Conservation (phyloP, 495 filamentous ascomycete genomes). For the Pyrenula massariospora region DNA sequence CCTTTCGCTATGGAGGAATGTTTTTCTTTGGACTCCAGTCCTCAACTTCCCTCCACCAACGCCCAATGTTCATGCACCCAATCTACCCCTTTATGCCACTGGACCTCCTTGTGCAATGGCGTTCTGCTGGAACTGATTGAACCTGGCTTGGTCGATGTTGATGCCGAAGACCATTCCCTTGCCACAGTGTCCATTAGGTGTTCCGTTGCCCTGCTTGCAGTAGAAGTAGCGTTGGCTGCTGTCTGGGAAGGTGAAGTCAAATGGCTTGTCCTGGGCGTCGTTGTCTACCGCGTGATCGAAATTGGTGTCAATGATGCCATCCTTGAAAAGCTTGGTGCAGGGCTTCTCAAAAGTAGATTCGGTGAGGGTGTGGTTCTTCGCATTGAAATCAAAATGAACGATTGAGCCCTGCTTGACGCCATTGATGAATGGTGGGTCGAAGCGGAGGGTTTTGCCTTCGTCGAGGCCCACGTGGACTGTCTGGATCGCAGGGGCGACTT, state of each 20-base stretch:
- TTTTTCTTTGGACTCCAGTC: too few species aligned
- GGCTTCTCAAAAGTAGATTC: conserved; percentile 10
- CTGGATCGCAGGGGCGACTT: not conserved
- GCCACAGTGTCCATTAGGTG: conserved; percentile 25
- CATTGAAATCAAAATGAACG: conserved; percentile 18
- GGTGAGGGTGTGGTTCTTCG: conserved; percentile 14
- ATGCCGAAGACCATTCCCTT: conserved; percentile 38
- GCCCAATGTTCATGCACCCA: too few species aligned
- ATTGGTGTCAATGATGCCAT: conserved; percentile 4
- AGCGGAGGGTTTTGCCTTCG: conserved; percentile 1
- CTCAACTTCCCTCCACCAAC: too few species aligned
- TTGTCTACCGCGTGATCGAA: conserved; percentile 3
- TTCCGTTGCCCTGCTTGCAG: conserved; percentile 1
- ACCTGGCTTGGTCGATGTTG: conserved; percentile 14
- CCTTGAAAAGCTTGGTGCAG: conserved; percentile 7
- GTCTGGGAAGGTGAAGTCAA: not conserved
- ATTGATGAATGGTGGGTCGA: conserved; percentile 6
- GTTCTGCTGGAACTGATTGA: conserved; percentile 6
- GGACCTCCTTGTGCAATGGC: too few species aligned
- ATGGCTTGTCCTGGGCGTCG: not conserved
- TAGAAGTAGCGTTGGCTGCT: not conserved
- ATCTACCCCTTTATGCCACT: too few species aligned
- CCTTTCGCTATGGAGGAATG: too few species aligned
- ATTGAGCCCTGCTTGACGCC: conserved; percentile 2
- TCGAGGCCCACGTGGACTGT: conserved; percentile 6